These are phyloP conservation scores for Vicia sativa DNA, from an alignment of 306 rosid species.

Conservation along the genomic window DNA sequence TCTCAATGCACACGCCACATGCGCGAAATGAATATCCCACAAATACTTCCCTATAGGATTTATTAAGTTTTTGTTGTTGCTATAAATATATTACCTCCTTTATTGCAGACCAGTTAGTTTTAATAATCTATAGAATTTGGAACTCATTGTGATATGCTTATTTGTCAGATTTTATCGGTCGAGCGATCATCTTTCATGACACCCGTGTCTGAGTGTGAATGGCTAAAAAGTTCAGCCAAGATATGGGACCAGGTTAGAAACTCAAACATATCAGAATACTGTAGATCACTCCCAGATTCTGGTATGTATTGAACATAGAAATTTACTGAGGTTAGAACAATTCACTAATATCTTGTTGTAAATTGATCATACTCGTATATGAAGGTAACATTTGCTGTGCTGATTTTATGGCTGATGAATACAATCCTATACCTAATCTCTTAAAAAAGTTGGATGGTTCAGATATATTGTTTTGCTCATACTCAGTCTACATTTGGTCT, in stretches of 20 bases:
- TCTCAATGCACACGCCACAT: not conserved
- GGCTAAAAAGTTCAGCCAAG: constrained; percentile 82
- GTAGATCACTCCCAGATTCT: constrained; percentile 64
- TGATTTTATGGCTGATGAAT: constrained; percentile 3
- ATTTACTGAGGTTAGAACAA: not conserved
- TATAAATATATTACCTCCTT: not conserved
- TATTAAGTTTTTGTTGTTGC: not conserved
- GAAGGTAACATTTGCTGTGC: not conserved
- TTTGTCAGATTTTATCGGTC: constrained; percentile 67
- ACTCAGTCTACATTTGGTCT: too few relatives aligned
- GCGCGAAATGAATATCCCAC: not conserved
- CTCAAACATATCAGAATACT: constrained; percentile 69
- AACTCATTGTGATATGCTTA: constrained; percentile 23
- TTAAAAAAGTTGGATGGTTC: not conserved
- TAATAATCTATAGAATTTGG: not conserved
- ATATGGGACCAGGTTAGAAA: constrained; percentile 80
- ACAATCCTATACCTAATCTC: not conserved
- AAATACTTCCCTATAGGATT: not conserved
- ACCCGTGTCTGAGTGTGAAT: constrained; percentile 75
- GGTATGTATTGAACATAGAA: constrained; percentile 70
- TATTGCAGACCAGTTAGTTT: not conserved
- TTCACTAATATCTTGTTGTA: not conserved
- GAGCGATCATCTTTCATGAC: constrained; percentile 58
- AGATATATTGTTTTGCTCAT: not conserved
- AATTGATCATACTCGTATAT: not conserved